Evolutionary conservation across 2,329 filamentous ascomycete genomes (phyloP).

Genomic region (Ophiostoma sp.): DNA sequence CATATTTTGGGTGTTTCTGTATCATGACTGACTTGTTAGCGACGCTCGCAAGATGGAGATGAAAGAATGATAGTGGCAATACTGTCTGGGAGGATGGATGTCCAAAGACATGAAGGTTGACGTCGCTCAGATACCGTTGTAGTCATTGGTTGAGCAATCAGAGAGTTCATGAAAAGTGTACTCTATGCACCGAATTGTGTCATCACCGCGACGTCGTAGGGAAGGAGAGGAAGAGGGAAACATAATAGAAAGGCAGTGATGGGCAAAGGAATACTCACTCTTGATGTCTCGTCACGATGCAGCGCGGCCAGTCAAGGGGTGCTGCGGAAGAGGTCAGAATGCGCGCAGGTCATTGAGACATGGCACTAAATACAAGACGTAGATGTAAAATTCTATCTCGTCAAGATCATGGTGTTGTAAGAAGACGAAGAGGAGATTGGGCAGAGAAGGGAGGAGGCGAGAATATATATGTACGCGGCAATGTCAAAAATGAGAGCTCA

Average conservation of each 20-base stretch:
- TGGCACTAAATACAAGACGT: background rate
- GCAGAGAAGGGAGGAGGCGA: background rate
- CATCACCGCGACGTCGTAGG: conserved; percentile 51
- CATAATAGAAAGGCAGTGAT: background rate
- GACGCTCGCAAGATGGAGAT: background rate
- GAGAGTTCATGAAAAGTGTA: conserved; percentile 54
- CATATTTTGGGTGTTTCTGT: conserved; percentile 30
- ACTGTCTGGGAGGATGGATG: background rate
- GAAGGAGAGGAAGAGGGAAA: background rate
- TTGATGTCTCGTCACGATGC: conserved; percentile 16
- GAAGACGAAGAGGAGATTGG: background rate
- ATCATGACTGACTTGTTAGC: conserved; percentile 26
- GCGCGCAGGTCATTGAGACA: conserved; percentile 12
- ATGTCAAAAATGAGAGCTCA: background rate
- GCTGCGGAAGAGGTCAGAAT: conserved; percentile 2
- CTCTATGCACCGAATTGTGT: conserved; percentile 56
- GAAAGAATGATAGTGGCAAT: background rate
- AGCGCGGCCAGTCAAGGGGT: conserved; percentile 23
- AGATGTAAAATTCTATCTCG: background rate
- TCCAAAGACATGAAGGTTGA: background rate
- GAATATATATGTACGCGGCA: background rate
- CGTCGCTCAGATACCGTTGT: conserved; percentile 93
- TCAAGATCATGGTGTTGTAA: background rate
- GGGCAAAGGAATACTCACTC: conserved; percentile 6
- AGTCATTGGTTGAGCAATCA: conserved; percentile 65